phyloP scores from a whole-genome alignment of 208 protist species.

The Leishmania lainsoni region DNA sequence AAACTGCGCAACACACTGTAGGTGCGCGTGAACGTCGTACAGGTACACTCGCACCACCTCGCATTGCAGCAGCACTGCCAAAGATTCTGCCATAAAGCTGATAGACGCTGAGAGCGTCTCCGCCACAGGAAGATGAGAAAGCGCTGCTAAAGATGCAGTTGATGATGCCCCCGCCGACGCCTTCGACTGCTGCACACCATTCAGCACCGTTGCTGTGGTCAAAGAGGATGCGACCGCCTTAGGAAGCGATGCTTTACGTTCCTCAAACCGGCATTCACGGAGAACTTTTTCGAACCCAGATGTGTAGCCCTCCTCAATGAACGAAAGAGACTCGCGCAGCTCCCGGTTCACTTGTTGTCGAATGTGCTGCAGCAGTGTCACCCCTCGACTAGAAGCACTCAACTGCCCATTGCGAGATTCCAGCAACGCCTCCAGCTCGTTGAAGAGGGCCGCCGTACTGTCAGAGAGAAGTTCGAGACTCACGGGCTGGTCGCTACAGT shows the following conservation, averaged over 20 bases:
- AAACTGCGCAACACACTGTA: constrained; percentile 73
- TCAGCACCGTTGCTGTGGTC: not conserved
- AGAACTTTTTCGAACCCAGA: constrained; percentile 68
- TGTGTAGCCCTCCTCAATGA: constrained; percentile 76
- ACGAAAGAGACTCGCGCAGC: constrained; percentile 62
- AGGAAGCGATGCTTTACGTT: not conserved
- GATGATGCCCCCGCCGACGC: not conserved
- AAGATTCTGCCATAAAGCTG: constrained; percentile 74
- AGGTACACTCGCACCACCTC: constrained; percentile 89
- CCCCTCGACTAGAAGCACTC: not conserved
- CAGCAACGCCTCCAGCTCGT: constrained; percentile 55
- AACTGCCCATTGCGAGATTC: not conserved
- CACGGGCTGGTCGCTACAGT: constrained; percentile 51
- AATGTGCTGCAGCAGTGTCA: constrained; percentile 59
- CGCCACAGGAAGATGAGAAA: not conserved
- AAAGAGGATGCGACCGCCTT: not conserved
- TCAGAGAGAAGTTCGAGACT: constrained; percentile 78
- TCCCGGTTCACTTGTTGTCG: constrained; percentile 64
- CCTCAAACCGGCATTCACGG: constrained; percentile 22
- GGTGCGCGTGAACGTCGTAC: constrained; percentile 73
- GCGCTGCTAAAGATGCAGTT: not conserved
- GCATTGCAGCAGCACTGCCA: constrained; percentile 78
- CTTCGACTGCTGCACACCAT: not conserved
- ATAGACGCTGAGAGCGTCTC: constrained; percentile 48
- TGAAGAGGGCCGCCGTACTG: constrained; percentile 56